Conservation (phyloP, 2,329 filamentous ascomycete genomes). For the Neofusicoccum laricinum region DNA sequence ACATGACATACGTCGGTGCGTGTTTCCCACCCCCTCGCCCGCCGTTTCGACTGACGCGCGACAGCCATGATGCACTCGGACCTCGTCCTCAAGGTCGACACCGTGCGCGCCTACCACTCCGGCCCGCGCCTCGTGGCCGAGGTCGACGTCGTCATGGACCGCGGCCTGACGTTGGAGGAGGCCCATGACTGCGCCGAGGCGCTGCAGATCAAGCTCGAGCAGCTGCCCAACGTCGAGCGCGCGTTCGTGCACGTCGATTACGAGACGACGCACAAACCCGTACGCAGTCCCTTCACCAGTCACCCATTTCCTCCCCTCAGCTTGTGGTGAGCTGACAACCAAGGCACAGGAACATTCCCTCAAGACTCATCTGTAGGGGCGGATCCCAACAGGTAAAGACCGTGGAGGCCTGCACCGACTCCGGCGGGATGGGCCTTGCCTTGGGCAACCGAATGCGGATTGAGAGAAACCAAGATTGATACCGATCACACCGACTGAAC, state of each 20-base stretch:
- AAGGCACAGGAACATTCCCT: neutral
- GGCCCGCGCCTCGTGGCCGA: conserved; percentile 88
- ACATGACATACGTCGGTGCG: conserved; percentile 80
- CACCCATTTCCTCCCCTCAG: too few species aligned
- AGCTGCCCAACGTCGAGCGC: conserved; percentile 78
- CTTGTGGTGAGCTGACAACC: neutral
- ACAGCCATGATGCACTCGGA: conserved; percentile 75
- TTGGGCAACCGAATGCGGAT: too few species aligned
- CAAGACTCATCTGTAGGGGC: neutral
- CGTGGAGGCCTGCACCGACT: too few species aligned
- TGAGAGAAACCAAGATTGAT: too few species aligned
- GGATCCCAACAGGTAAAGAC: too few species aligned
- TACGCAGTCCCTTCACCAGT: neutral
- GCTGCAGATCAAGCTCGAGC: conserved; percentile 91
- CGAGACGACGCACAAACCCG: neutral
- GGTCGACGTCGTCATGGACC: conserved; percentile 93
- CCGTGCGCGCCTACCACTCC: conserved; percentile 88
- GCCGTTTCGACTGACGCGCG: too few species aligned
- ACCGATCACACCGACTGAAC: too few species aligned
- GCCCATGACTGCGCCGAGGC: conserved; percentile 94
- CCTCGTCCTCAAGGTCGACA: conserved; percentile 81
- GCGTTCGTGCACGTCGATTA: neutral
- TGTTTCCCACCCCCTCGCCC: too few species aligned
- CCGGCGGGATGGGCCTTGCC: too few species aligned
- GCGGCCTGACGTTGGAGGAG: conserved; percentile 61